Evolutionary conservation across 2,329 filamentous ascomycete genomes (phyloP), one percentile per base, ranked within the genome.

Genomic region (Trichophyton schoenleinii): DNA sequence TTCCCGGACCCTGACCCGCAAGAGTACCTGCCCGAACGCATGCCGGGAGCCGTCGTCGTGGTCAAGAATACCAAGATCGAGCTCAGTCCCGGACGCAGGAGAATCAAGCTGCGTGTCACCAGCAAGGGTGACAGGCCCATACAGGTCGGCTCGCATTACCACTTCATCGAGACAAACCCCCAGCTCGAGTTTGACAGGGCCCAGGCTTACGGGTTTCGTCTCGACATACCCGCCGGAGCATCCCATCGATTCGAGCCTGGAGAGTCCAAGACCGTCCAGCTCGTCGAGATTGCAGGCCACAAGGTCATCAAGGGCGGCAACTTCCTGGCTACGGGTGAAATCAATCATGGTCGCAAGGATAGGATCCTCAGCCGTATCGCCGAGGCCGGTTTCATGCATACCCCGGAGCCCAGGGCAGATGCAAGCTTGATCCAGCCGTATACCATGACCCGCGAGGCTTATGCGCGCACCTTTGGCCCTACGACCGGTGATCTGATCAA

Each of bases 151-250:
- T 95, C 90, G 36, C 92, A 97, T 75, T 97, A 96, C 73, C 92
- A 96, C 75, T 95, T 97, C 72, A 84, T 95, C 70, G 92, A 97
- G 77, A 87, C 86, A n/a, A 97, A 97, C 74, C 89, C 91, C 0
- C 84, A 89, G 72, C 81, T 97, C 58, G 83, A 88, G 64, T 97
- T 97, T 72, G 92, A 97, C 74, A 88, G 92, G 28, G 77, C 83
- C 58, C 84, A 83, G 66, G 84, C 91, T 0, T 94, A 94, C 69
- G 92, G 92, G 4, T 95, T 84, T 75, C 83, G 91, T 9, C 81
- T 97, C 13, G 91, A 97, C 70, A 94, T 97, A 62, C 80, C 92
- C 1, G 91, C 92, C 0, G 92, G 92, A 41, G 96, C 91, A 0
- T 95, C 90, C 6, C 86, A 96, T 36, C 86, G 92, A 49, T 97